Base-by-base conservation (phyloP, 140 eudicot species). In the Erigeron philadelphicus region DNA sequence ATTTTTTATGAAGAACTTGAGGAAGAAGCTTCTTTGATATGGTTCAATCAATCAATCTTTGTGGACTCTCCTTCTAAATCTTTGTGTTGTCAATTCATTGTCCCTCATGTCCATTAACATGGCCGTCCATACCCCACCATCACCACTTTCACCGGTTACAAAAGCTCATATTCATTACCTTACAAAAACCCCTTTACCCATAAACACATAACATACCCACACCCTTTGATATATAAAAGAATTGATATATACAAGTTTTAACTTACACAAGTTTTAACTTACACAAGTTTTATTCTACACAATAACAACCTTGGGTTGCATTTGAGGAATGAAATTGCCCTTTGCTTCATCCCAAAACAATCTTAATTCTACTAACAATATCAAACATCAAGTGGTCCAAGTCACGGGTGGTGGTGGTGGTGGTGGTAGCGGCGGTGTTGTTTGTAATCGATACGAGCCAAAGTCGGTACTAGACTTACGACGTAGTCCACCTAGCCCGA, bases 401-500 rank as follows among this genome's bases (percentile, higher is more conserved):
- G 64, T 65, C 10, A 38, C 54, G 12, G 19, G 61, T 8, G 61
- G 35, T n/a, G 72, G 62, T 40, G 18, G 25, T 61, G 74, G 69
- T 47, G 59, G 57, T 3, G 66, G 72, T 48, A 64, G 68, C 3
- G 57, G 50, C 35, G 61, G 69, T 64, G 9, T 12, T 13, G 61
- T 59, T 38, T 18, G 77, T 55, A 52, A 52, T 35, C 67, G 82
- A 35, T 92, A 88, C 96, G 95, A 92, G 64, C 98, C 96, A 48
- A 92, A 89, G 48, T 92, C 98, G 38, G 98, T 86, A 8, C 95
- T 88, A 1, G 98, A 92, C 54, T 79, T 84, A 69, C 81, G 81
- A 48, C 68, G 88, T 53, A 88, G 96, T 84, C 95, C 96, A 2
- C 79, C 88, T 59, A 81, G 87, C 56, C 82, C 95, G 1, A 66